Evolutionary conservation across 1,139 yeast species (phyloP).

Genomic region (Lodderomyces beijingensis): DNA sequence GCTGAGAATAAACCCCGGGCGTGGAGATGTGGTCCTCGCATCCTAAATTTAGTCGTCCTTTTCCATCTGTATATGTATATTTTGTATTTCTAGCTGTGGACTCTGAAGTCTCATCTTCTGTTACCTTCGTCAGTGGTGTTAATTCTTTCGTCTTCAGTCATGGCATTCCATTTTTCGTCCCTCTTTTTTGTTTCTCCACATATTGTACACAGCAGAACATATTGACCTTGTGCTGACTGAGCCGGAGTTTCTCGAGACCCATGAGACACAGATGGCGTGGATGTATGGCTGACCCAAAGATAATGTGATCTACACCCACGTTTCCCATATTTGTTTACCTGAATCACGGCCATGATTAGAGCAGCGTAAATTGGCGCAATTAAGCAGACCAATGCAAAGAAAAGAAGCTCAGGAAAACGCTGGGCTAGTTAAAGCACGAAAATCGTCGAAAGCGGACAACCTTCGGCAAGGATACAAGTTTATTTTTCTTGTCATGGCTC

Average conservation of each 20-base stretch:
- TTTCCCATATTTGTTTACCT: constrained; percentile 45
- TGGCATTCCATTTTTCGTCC: constrained; percentile 41
- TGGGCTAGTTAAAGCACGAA: too few relatives aligned
- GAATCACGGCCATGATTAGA: constrained; percentile 41
- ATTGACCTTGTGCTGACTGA: constrained; percentile 58
- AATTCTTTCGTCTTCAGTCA: constrained; percentile 42
- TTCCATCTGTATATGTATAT: too few relatives aligned
- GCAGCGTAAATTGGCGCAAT: constrained; percentile 34
- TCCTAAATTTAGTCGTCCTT: too few relatives aligned
- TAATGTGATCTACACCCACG: constrained; percentile 46
- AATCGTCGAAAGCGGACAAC: too few relatives aligned
- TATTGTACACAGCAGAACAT: constrained; percentile 54
- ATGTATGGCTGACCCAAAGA: constrained; percentile 47
- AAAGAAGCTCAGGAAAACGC: too few relatives aligned
- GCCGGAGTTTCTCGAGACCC: constrained; percentile 60
- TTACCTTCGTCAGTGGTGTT: constrained; percentile 50
- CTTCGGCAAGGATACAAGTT: too few relatives aligned
- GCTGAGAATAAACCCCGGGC: too few relatives aligned
- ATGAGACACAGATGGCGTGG: constrained; percentile 53
- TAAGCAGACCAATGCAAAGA: constrained; percentile 27
- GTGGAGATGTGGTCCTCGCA: too few relatives aligned
- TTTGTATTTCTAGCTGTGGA: too few relatives aligned
- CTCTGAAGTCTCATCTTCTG: constrained; percentile 50
- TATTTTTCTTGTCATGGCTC: too few relatives aligned
- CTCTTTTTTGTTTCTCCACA: constrained; percentile 51